These are phyloP conservation scores for Calocybe cyanea DNA, from an alignment of 768 basidiomycete species.

Conservation along the genomic window DNA sequence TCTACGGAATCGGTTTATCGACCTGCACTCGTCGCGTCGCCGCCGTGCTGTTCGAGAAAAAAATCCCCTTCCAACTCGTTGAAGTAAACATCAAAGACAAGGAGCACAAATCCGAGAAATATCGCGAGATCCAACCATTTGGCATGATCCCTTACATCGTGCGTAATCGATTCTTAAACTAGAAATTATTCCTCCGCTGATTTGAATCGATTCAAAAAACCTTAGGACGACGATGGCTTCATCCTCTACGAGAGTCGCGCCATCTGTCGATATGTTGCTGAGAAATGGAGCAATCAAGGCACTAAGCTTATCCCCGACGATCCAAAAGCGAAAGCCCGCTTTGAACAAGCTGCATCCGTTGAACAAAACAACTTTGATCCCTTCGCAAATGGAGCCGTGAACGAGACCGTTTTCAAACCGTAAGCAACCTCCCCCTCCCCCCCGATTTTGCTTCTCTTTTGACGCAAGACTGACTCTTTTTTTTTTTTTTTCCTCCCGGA, in stretches of 20 bases:
- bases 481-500: not conserved
- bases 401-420: slow-evolving; percentile 51
- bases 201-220: no score
- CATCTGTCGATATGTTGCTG: slow-evolving; percentile 45
- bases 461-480: not conserved
- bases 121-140: no score
- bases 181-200: no score
- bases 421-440: slow-evolving; percentile 22
- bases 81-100: no score
- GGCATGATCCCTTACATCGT: no score
- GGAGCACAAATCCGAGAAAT: no score
- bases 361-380: slow-evolving; percentile 55
- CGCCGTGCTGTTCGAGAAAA: no score
- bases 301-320: slow-evolving; percentile 38
- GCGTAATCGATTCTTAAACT: no score
- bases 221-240: no score
- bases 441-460: not conserved
- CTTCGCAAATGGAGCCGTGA: slow-evolving; percentile 34
- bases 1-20: no score
- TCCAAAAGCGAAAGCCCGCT: slow-evolving; percentile 35
- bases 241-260: slow-evolving; percentile 46
- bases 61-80: no score
- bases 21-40: no score
- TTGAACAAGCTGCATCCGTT: slow-evolving; percentile 50
- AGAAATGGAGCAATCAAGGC: slow-evolving; percentile 39